Evolutionary conservation across 768 basidiomycete genomes (phyloP).

Genomic region (Suillus placidus): DNA sequence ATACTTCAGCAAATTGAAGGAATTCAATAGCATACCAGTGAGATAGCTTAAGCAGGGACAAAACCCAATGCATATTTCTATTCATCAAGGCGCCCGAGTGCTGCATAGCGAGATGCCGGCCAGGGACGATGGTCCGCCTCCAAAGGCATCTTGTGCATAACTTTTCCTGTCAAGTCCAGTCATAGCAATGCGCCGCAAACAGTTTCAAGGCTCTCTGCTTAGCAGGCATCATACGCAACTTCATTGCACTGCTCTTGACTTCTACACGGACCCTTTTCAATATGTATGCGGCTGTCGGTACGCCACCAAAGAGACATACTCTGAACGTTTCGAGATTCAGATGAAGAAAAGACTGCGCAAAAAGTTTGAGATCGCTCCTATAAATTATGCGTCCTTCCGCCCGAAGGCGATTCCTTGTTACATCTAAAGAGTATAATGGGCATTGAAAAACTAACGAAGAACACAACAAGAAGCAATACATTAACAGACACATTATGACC

Average conservation of each 20-base stretch:
- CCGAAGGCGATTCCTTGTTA: conserved; percentile 16
- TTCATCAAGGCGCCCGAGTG: not conserved
- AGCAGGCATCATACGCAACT: not conserved
- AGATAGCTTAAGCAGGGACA: not conserved
- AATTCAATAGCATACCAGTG: not conserved
- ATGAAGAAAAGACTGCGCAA: not conserved
- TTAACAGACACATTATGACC: conserved; percentile 24
- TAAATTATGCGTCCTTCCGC: not conserved
- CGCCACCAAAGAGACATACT: not conserved
- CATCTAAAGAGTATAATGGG: conserved; percentile 27
- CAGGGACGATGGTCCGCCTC: not conserved
- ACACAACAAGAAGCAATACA: conserved; percentile 19
- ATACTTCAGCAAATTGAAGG: not conserved
- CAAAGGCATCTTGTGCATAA: not conserved
- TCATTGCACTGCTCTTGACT: not conserved
- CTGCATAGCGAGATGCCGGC: not conserved
- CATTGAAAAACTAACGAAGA: conserved; percentile 16
- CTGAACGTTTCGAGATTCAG: not conserved
- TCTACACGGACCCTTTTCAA: not conserved
- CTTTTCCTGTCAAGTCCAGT: not conserved
- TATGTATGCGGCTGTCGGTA: not conserved
- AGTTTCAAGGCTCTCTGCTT: not conserved
- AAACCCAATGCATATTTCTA: not conserved
- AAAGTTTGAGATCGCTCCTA: not conserved
- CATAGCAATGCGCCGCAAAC: not conserved